A percentile compares a stretch with the other conserved stretches of the same genome.
These are phyloP conservation scores for Trypanosoma mega DNA, from an alignment of 208 protist genomes.

Conservation along the genomic window DNA sequence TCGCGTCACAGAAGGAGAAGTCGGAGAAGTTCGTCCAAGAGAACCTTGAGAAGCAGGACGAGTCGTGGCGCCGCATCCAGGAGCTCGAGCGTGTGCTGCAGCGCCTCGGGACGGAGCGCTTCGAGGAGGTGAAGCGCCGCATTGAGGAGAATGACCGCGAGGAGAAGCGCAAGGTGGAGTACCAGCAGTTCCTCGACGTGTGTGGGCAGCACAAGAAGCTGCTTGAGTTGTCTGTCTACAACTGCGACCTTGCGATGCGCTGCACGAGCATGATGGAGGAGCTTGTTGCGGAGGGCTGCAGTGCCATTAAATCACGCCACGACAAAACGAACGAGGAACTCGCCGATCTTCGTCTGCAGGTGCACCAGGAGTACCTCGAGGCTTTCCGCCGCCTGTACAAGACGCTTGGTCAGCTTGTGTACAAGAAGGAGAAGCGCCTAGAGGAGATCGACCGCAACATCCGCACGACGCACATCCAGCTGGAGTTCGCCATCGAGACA, in stretches of 20 bases:
- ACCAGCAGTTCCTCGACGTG: slow-evolving; percentile 86
- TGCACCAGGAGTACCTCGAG: slow-evolving; percentile 71
- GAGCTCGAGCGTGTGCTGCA: slow-evolving; percentile 77
- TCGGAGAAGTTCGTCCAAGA: slow-evolving; percentile 59
- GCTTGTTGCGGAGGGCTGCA: slow-evolving; percentile 68
- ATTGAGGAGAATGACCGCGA: slow-evolving; percentile 84
- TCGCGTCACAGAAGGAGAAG: slow-evolving; percentile 69
- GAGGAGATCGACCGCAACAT: slow-evolving; percentile 83
- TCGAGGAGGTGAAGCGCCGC: slow-evolving; percentile 83
- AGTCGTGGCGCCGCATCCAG: slow-evolving; percentile 78
- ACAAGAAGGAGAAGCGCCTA: slow-evolving; percentile 75
- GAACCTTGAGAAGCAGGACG: slow-evolving; percentile 78
- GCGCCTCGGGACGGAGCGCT: slow-evolving; percentile 72
- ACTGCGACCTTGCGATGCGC: slow-evolving; percentile 70
- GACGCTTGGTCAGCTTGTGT: slow-evolving; percentile 70
- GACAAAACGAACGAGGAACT: slow-evolving; percentile 72
- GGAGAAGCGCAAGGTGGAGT: slow-evolving; percentile 81
- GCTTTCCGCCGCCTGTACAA: slow-evolving; percentile 75
- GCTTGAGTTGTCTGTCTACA: slow-evolving; percentile 80
- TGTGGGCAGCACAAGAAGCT: slow-evolving; percentile 76
- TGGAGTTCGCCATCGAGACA: slow-evolving; percentile 76
- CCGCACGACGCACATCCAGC: slow-evolving; percentile 63
- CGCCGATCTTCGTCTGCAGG: slow-evolving; percentile 53
- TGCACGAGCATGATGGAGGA: slow-evolving; percentile 75
- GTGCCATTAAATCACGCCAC: slow-evolving; percentile 66